Conservation (phyloP, 352 stramenopile genomes). For the Pythium phragmitis region DNA sequence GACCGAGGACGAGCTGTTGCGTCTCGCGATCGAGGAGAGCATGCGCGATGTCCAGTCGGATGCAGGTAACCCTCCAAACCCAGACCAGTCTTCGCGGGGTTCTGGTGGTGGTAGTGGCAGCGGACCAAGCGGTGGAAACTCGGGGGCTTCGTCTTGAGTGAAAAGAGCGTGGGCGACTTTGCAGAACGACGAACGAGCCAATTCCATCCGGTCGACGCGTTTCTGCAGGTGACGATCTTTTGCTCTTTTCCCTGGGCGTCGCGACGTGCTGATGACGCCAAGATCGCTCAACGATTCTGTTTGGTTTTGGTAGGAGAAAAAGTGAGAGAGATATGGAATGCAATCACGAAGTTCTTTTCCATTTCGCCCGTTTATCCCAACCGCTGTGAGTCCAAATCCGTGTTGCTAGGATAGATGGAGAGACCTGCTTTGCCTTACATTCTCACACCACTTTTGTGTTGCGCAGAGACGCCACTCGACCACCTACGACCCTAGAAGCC, state of each 20-base stretch:
- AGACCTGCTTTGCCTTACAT: neutral
- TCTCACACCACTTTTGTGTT: neutral
- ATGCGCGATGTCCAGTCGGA: constrained; percentile 76
- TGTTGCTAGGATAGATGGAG: neutral
- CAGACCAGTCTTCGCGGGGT: constrained; percentile 28
- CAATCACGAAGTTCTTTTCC: constrained; percentile 25
- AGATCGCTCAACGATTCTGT: constrained; percentile 27
- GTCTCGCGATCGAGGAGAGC: constrained; percentile 84
- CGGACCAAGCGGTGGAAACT: constrained; percentile 37
- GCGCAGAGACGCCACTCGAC: neutral
- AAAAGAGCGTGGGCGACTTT: neutral
- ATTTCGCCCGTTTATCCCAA: constrained; percentile 1
- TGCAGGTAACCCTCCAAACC: constrained; percentile 55
- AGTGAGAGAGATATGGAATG: constrained; percentile 21
- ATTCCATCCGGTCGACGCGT: neutral
- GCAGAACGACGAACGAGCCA: neutral
- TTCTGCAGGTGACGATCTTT: constrained; percentile 23
- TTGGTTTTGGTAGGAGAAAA: constrained; percentile 29
- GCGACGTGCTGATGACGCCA: constrained; percentile 8
- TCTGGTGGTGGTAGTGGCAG: constrained; percentile 21
- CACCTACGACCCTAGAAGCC: neutral
- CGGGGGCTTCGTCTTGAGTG: constrained; percentile 48
- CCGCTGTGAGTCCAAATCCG: neutral
- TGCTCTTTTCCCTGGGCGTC: constrained; percentile 1
- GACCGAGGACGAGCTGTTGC: constrained; percentile 84